Evolutionary conservation across 2,329 filamentous ascomycete genomes (phyloP), one percentile per base, ranked within the genome.

Genomic region (Pestalotiopsis sp.): DNA sequence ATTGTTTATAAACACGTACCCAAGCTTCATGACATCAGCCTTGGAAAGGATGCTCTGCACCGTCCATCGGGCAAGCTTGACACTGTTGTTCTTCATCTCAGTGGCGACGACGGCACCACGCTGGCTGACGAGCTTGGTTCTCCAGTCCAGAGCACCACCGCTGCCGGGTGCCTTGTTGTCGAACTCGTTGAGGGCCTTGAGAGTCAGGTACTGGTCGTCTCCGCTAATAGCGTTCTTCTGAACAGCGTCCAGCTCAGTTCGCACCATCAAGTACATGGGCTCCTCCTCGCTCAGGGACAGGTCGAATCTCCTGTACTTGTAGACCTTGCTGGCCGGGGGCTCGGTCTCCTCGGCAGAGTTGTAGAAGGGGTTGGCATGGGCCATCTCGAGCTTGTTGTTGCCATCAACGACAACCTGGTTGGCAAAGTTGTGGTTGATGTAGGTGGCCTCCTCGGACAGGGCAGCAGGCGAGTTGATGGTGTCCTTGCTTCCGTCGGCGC

Each of bases 71-170:
- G 96, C 96, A 71, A 99, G 91, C 87, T 99, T 99, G 92, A 94
- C 97, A 78, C 91, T 94, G 89, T 99, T 99, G 89, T 99, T 99
- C 93, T 99, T 99, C 96, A 99, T 99, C 86, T 99, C 96, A 13
- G 96, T 99, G 22, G 96, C 96, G 30, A 99, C 92, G 57, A 99
- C 95, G 67, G 96, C 96, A 89, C 96, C 96, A 76, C 96, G 92
- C 85, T 98, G 94, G 75, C 91, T 94, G 71, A 93, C 92, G 69
- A 99, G 89, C 88, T 99, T 99, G 73, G 91, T 92, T 79, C 96
- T 89, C 96, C 96, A 99, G 87, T 99, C 96, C 65, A 99, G 88
- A 66, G 96, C 96, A 72, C 95, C 94, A 73, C 96, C 96, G 73
- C 93, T 93, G 74, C 96, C 96, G 80, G 97, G 94, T 26, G 96